Evolutionary conservation across 164 flowering plant species (phyloP), one percentile per base, ranked within the genome.

Genomic region (Magnolia sinica): DNA sequence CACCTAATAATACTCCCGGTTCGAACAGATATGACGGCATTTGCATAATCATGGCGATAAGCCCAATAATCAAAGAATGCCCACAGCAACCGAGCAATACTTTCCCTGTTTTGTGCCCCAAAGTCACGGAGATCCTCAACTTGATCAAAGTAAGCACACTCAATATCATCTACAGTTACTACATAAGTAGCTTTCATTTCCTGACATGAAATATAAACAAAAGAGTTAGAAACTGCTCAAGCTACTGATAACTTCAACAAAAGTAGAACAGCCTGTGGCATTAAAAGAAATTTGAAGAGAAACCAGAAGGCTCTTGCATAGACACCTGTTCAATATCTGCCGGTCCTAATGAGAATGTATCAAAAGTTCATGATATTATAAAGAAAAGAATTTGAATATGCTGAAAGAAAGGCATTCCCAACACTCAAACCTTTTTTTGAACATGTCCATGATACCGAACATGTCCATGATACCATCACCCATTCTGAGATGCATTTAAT

Each of bases 21-120:
- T 9, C 99, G 97, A 72, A 96, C 89, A 73, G 98, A 96, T 82
- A 92, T 88, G 27, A 94, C 99, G 75, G 82, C 69, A 79, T 88
- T 89, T 71, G 97, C 82, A 82, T 94, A 96, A 83, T 96, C 98
- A 85, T 94, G 98, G 71, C 84, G 72, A 85, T 89, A 92, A 55
- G 99, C 99, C 99, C 99, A 96, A 79, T 96, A 96, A 79, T 86
- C 85, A 78, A 94, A 96, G 84, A 96, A 96, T 37, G 78, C 94
- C 96, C 97, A 92, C 63, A 96, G 87, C 73, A 96, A 75, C 51
- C 84, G 85, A 7, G 92, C 84, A 78, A 94, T 87, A 69, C 86
- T 85, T 82, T 96, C 99, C 76, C 75, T 87, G 83, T 96, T 96
- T 22, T 2, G 84, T 24, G 89, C 76, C 70, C 99, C 98, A 85